Evolutionary conservation across 805 yeast genomes (phyloP).

Genomic region (Sugiyamaella marilandica): DNA sequence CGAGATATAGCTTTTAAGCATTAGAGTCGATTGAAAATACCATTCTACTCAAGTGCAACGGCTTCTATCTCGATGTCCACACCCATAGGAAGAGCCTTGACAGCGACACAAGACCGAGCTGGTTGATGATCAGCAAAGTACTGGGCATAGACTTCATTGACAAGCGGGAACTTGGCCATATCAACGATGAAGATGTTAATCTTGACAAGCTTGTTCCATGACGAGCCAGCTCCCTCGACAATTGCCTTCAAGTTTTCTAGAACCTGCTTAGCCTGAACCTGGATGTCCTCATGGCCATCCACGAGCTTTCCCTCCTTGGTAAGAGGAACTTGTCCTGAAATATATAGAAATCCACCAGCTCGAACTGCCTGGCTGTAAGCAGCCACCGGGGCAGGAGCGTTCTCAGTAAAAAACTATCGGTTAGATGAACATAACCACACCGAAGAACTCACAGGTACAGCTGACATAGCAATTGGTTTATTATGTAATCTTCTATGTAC

Average conservation of each 20-base stretch:
- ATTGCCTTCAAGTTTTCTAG: slow-evolving; percentile 47
- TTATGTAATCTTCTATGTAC: not conserved
- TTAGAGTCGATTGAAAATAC: too few relatives aligned
- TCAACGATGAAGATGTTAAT: slow-evolving; percentile 87
- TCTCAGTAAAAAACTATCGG: slow-evolving; percentile 18
- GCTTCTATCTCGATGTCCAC: slow-evolving; percentile 87
- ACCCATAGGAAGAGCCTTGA: slow-evolving; percentile 82
- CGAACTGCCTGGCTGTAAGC: slow-evolving; percentile 94
- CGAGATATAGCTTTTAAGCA: too few relatives aligned
- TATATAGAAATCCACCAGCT: slow-evolving; percentile 76
- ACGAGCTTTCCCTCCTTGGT: slow-evolving; percentile 72
- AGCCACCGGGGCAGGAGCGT: slow-evolving; percentile 95
- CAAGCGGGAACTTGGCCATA: slow-evolving; percentile 76
- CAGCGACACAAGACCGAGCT: slow-evolving; percentile 98
- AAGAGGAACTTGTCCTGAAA: slow-evolving; percentile 93
- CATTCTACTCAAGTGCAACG: slow-evolving; percentile 59
- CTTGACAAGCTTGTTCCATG: slow-evolving; percentile 79
- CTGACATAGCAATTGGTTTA: not conserved
- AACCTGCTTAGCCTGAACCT: slow-evolving; percentile 37
- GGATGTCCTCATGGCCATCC: slow-evolving; percentile 66
- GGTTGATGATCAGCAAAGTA: slow-evolving; percentile 45
- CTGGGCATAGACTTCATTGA: slow-evolving; percentile 75
- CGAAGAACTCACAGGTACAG: not conserved
- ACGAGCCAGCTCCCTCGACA: slow-evolving; percentile 79
- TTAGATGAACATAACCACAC: not conserved